Conservation (phyloP, 768 basidiomycete genomes). For the Boletus rex-veris region DNA sequence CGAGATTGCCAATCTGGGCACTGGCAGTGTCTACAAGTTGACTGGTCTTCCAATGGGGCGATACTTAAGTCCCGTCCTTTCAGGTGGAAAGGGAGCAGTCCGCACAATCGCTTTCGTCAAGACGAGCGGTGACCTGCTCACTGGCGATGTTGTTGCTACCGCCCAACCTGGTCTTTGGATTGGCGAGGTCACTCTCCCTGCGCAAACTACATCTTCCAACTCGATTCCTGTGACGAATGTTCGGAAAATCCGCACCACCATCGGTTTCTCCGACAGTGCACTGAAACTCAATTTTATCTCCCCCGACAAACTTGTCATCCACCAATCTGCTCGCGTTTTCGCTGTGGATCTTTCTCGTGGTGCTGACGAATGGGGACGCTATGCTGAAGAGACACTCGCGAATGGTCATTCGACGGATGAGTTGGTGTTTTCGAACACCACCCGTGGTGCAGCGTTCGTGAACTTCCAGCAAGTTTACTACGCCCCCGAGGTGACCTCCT, state of each 20-base stretch:
- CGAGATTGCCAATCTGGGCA: slow-evolving; percentile 55
- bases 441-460: slow-evolving; percentile 55
- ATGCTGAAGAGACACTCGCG: slow-evolving; percentile 46
- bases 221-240: slow-evolving; percentile 44
- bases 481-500: slow-evolving; percentile 42
- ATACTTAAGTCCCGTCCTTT: slow-evolving; percentile 59
- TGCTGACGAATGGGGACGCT: slow-evolving; percentile 45
- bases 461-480: slow-evolving; percentile 69
- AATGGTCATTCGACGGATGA: slow-evolving; percentile 57
- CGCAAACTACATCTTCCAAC: slow-evolving; percentile 15
- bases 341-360: slow-evolving; percentile 48
- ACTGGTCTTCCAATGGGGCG: slow-evolving; percentile 60
- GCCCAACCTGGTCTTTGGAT: slow-evolving; percentile 62
- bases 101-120: slow-evolving; percentile 64
- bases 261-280: slow-evolving; percentile 38
- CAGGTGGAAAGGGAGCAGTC: slow-evolving; percentile 36
- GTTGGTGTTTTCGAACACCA: slow-evolving; percentile 43
- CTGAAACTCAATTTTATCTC: slow-evolving; percentile 56
- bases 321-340: slow-evolving; percentile 49
- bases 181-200: slow-evolving; percentile 53
- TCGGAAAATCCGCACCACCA: slow-evolving; percentile 49
- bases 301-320: slow-evolving; percentile 56
- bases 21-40: slow-evolving; percentile 45
- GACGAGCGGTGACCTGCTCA: slow-evolving; percentile 54
- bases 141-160: slow-evolving; percentile 64